Conservation (phyloP, 2,329 filamentous ascomycete genomes). For the Cercospora canescens region DNA sequence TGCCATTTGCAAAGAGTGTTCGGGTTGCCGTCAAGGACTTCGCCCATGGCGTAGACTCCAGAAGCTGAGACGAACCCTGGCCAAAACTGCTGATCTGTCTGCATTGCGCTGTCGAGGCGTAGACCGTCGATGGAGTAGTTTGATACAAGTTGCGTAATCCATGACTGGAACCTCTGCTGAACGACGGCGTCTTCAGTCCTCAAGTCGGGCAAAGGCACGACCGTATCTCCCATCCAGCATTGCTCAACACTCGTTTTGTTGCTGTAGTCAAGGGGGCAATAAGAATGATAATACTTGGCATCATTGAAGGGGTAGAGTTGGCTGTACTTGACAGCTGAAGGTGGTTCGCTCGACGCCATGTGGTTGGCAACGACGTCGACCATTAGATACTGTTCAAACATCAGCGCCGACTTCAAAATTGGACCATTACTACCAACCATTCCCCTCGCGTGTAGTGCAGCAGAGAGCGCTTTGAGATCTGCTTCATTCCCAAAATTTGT, state of each 20-base stretch:
- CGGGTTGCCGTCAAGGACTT: constrained; percentile 43
- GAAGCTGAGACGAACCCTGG: constrained; percentile 34
- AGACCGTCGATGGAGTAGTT: constrained; percentile 60
- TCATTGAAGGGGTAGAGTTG: constrained; percentile 43
- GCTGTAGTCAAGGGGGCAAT: constrained; percentile 57
- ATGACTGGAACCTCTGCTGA: constrained; percentile 52
- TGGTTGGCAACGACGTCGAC: constrained; percentile 51
- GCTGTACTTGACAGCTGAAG: constrained; percentile 32
- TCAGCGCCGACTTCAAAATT: background rate
- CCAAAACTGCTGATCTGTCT: constrained; percentile 44
- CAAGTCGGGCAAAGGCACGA: constrained; percentile 60
- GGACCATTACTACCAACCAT: constrained; percentile 35
- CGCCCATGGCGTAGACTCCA: constrained; percentile 44
- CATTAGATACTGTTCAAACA: constrained; percentile 41
- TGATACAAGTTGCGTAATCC: constrained; percentile 58
- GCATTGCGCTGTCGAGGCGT: constrained; percentile 33
- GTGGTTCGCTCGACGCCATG: constrained; percentile 37
- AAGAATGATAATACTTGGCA: constrained; percentile 49
- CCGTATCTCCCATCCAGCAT: constrained; percentile 57
- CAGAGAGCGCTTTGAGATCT: constrained; percentile 45
- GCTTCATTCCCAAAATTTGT: constrained; percentile 46
- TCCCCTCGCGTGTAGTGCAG: constrained; percentile 46
- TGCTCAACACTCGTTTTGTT: constrained; percentile 39
- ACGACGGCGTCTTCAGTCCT: constrained; percentile 55
- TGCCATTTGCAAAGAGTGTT: constrained; percentile 42